Percentiles rank a stretch among this genome's conserved stretches.
Evolutionary conservation across 2,329 filamentous ascomycete genomes (phyloP).

Genomic region (Exophiala calicioides): DNA sequence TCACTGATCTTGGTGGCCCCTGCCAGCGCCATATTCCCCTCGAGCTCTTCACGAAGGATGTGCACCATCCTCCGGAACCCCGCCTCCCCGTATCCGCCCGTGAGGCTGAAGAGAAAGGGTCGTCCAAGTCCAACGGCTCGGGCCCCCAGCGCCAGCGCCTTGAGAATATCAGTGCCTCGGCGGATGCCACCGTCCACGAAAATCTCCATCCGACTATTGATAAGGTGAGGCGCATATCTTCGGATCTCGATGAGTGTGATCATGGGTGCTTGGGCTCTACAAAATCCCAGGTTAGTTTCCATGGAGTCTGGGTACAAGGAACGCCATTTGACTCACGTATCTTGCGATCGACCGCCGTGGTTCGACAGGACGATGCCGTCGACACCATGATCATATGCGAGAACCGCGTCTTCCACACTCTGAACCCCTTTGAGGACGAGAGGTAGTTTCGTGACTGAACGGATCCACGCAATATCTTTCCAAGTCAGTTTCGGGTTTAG

Average conservation of each 20-base stretch:
- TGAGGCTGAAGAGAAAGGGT: slow-evolving; percentile 54
- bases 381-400: slow-evolving; percentile 52
- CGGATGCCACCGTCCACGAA: slow-evolving; percentile 57
- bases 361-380: slow-evolving; percentile 60
- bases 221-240: slow-evolving; percentile 51
- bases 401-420: slow-evolving; percentile 56
- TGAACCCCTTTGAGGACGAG: slow-evolving; percentile 61
- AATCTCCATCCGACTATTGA: slow-evolving; percentile 51
- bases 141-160: slow-evolving; percentile 55
- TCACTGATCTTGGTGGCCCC: slow-evolving; percentile 35
- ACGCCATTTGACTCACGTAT: slow-evolving; percentile 39
- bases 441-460: slow-evolving; percentile 50
- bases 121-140: slow-evolving; percentile 57
- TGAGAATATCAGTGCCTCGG: slow-evolving; percentile 57
- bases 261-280: slow-evolving; percentile 47
- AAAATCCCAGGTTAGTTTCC: background rate
- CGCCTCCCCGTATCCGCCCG: slow-evolving; percentile 48
- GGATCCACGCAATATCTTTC: slow-evolving; percentile 55
- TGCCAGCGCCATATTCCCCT: slow-evolving; percentile 39
- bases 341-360: slow-evolving; percentile 59
- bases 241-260: slow-evolving; percentile 56
- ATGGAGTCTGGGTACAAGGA: background rate
- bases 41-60: slow-evolving; percentile 38
- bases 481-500: slow-evolving; percentile 55
- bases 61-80: slow-evolving; percentile 51